A percentile compares a stretch with the other conserved stretches of the same genome.
These are phyloP conservation scores for Ilex paraguariensis DNA, from an alignment of 305 asterid species.

Conservation along the genomic window DNA sequence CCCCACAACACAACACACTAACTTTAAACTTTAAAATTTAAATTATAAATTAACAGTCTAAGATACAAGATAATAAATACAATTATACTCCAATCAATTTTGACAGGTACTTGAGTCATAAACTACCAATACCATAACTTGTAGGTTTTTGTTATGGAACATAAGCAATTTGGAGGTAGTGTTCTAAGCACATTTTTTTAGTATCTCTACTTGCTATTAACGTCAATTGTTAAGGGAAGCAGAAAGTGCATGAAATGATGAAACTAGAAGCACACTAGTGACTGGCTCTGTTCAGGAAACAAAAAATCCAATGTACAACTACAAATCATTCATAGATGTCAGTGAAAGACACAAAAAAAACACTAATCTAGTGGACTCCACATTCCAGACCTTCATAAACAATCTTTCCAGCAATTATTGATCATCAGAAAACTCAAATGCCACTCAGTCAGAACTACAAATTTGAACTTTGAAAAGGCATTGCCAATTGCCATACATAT, in stretches of 20 bases:
- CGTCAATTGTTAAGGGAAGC: too few relatives aligned
- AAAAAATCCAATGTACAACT: slow-evolving; percentile 2
- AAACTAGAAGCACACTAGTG: background rate
- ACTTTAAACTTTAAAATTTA: too few relatives aligned
- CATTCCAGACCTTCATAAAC: slow-evolving; percentile 41
- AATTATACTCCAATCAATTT: too few relatives aligned
- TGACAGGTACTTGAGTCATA: too few relatives aligned
- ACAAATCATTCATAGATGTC: slow-evolving; percentile 23
- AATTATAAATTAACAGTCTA: too few relatives aligned
- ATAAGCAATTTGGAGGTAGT: too few relatives aligned
- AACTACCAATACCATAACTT: too few relatives aligned
- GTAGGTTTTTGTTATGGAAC: too few relatives aligned
- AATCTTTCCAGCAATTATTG: slow-evolving; percentile 37
- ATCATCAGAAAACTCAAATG: slow-evolving; percentile 31
- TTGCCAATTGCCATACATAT: slow-evolving; percentile 3
- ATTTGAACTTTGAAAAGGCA: slow-evolving; percentile 15
- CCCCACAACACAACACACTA: too few relatives aligned
- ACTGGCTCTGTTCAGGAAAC: background rate
- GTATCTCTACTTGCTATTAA: too few relatives aligned
- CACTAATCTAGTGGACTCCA: slow-evolving; percentile 40
- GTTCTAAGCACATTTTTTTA: too few relatives aligned
- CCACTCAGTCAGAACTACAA: slow-evolving; percentile 34
- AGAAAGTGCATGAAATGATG: background rate
- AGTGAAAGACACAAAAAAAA: slow-evolving; percentile 41
- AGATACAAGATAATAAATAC: too few relatives aligned